Base-by-base conservation (phyloP, 805 yeast species). In the Starmerella ratchasimensis region DNA sequence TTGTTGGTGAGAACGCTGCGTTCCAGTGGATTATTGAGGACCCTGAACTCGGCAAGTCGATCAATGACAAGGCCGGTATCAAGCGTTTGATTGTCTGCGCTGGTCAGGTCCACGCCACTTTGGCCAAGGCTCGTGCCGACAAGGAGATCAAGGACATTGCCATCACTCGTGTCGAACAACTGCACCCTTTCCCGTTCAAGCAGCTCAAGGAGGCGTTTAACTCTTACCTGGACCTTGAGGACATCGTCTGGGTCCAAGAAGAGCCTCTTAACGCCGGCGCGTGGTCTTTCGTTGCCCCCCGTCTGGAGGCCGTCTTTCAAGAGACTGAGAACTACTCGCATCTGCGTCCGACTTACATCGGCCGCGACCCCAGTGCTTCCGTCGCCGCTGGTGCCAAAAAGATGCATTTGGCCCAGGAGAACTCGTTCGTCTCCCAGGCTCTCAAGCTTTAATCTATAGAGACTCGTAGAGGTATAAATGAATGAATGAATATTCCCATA, bases 141-240 rank as follows among this genome's bases (percentile, higher is more conserved):
- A 50, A 80, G 43, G 80, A 68, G 35, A 77, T 81, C 62, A 82
- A 72, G 61, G 74, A 74, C 52, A 83, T 96, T 42, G 95, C 97
- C 3, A 68, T 90, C 61, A 62, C 86, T 55, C 82, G 76, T 65
- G 56, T 90, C 53, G 99, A 90, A 66, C 97, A 90, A 69, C 59
- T 86, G 55, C 96, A 90, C 59, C 99, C 99, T 62, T 90, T 90
- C 96, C 98, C 98, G 63, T 90, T 68, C 65, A 86, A 90, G 39
- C 95, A 82, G 67, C 64, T 90, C 53, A 78, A 82, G 58, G 96
- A 88, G 51, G 65, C 82, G 20, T 65, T 90, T 53, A 68, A 80
- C 63, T 59, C 74, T 33, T 90, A 79, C 69, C 83, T 93, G 55
- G 75, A 74, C 60, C 59, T 78, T 45, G 76, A 80, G 60, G 98